Evolutionary conservation across 2,329 filamentous ascomycete genomes (phyloP).

Genomic region (Akanthomyces lecanii): DNA sequence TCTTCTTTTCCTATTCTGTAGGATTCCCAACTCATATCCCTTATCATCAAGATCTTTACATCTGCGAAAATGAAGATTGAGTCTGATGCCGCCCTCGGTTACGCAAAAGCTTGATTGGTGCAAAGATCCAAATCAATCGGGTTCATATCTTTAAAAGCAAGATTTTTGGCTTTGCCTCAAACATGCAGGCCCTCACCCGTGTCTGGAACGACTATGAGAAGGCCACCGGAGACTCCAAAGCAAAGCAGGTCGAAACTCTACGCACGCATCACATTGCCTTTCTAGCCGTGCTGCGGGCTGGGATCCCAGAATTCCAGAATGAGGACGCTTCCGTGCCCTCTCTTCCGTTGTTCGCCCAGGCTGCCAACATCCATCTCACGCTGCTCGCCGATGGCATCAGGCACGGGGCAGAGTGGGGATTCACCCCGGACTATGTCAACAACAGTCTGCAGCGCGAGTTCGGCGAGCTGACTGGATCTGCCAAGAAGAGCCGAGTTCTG

Average conservation of each 20-base stretch:
- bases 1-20: too few species aligned
- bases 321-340: not conserved
- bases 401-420: not conserved
- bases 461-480: not conserved
- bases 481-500: not conserved
- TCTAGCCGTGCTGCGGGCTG: not conserved
- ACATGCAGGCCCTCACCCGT: not conserved
- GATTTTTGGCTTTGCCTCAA: not conserved
- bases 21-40: too few species aligned
- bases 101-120: not conserved
- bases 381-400: slow-evolving; percentile 2
- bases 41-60: too few species aligned
- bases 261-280: not conserved
- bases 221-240: not conserved
- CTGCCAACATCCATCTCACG: not conserved
- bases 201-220: not conserved
- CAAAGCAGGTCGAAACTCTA: not conserved
- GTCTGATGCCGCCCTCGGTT: too few species aligned
- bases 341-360: not conserved
- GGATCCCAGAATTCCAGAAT: not conserved
- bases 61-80: too few species aligned
- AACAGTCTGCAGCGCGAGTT: not conserved
- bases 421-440: not conserved
- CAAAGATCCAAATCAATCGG: not conserved
- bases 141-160: not conserved